Conservation (phyloP, 2,329 filamentous ascomycete genomes). For the Fusarium sp. region DNA sequence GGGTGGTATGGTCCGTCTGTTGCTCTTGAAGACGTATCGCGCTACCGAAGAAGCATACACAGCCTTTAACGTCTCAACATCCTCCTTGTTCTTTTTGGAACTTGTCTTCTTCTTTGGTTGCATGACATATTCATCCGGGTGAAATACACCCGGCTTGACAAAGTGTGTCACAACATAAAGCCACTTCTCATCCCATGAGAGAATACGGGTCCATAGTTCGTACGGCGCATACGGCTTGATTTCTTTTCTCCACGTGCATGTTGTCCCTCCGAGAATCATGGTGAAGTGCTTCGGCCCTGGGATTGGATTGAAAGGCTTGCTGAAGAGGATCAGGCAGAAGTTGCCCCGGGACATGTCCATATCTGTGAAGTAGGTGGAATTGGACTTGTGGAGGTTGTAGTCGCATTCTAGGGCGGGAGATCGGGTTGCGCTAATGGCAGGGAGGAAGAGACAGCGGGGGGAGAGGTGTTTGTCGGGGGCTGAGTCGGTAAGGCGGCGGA, state of each 20-base stretch:
- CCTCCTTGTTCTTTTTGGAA: background rate
- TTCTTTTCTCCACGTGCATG: conserved; percentile 25
- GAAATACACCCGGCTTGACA: conserved; percentile 8
- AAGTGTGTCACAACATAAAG: conserved; percentile 29
- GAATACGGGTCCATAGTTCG: conserved; percentile 24
- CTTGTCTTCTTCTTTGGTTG: background rate
- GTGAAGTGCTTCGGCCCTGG: background rate
- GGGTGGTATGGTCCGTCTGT: background rate
- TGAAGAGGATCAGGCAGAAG: conserved; percentile 4
- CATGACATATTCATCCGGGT: conserved; percentile 15
- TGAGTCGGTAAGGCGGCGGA: background rate
- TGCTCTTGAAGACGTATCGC: background rate
- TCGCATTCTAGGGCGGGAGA: conserved; percentile 24
- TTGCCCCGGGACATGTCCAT: conserved; percentile 26
- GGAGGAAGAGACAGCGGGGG: background rate
- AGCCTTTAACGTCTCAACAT: background rate
- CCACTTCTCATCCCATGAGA: conserved; percentile 32
- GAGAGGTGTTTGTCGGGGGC: background rate
- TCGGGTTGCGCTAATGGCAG: background rate
- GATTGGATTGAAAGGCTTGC: background rate
- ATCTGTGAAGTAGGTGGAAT: conserved; percentile 30
- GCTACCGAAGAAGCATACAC: background rate
- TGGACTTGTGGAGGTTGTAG: conserved; percentile 32
- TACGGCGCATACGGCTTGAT: conserved; percentile 25
- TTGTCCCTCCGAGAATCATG: background rate